Base-by-base conservation (phyloP, 1,284 basidiomycete genomes). In the Violaceomyces palustris region DNA sequence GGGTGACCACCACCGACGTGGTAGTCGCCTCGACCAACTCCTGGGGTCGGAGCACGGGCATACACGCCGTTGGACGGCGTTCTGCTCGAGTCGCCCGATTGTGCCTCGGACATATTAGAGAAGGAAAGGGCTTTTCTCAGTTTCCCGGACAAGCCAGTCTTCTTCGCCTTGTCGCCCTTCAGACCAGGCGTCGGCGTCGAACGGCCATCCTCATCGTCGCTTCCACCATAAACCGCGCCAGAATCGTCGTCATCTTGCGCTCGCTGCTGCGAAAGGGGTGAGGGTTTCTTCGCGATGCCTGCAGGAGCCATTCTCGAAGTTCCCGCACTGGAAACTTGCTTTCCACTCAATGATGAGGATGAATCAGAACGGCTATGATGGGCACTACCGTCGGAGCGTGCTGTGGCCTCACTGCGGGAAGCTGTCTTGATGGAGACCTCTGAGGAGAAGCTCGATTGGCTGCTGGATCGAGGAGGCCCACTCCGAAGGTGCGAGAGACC, bases 71-170 rank as follows among this genome's bases (percentile, higher is more conserved):
- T 11, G 6, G 8, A 10, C 22, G 21, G 14, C 37, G 3, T 32
- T 44, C 22, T 50, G 47, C 36, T 52, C 45, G 53, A 17, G 64
- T 50, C n/a, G n/a, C n/a, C n/a, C n/a, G n/a, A n/a, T n/a, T n/a
- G n/a, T n/a, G n/a, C n/a, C 19, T 67, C 64, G 34, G 52, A 52
- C 50, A 66, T 52, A 31, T 55, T 64, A 35, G 57, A 61, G 32
- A 69, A 58, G 19, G 65, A 65, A 17, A 69, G 40, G 3, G 67
- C 64, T 31, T 67, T 69, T 26, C 61, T 55, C 2, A 69, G 63
- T 45, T 63, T 65, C 53, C 54, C 54, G 19, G 59, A 57, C 11
- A 64, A 43, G 19, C 64, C 62, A 9, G 60, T 63, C 50, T 69
- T 67, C 25, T 62, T 61, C 25, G 55, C 35, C 8, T 46, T 11